Percentiles rank a stretch among this genome's conserved stretches.
phyloP scores from a whole-genome alignment of 768 basidiomycete species.

The Coprinopsis sp. region DNA sequence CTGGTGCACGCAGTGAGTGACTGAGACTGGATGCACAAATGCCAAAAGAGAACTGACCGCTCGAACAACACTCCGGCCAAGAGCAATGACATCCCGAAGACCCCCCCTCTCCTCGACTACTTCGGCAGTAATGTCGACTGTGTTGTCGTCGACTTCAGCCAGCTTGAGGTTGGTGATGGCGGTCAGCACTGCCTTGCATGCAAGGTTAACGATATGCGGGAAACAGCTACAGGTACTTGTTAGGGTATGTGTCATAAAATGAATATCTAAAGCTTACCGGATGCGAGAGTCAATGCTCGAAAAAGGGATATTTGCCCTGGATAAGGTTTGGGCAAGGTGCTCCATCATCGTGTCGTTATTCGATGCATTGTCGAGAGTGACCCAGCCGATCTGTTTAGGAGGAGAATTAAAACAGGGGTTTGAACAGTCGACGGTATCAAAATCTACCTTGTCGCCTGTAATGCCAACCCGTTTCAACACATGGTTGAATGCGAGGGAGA shows the following conservation, averaged over 20 bases:
- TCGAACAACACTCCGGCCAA: constrained; percentile 10
- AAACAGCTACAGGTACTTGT: constrained; percentile 15
- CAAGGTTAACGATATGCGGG: constrained; percentile 23
- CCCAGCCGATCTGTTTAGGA: constrained; percentile 11
- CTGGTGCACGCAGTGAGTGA: constrained; percentile 2
- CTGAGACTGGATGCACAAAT: background rate
- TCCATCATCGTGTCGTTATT: constrained; percentile 25
- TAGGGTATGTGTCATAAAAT: no score
- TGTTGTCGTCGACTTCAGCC: constrained; percentile 3
- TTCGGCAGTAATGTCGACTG: background rate
- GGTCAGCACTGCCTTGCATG: constrained; percentile 15
- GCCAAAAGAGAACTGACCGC: constrained; percentile 8
- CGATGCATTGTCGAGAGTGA: constrained; percentile 34
- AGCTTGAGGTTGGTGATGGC: constrained; percentile 14
- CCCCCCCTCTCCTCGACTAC: background rate
- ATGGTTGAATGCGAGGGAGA: no score
- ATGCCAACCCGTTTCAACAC: no score
- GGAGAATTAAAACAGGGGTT: no score
- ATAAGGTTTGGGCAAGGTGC: background rate
- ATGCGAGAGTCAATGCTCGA: background rate
- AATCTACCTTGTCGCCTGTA: no score
- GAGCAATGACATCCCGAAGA: constrained; percentile 12
- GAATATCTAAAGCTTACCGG: background rate
- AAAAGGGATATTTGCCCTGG: background rate
- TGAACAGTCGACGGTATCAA: no score